These are phyloP conservation scores for Cyclotella cryptica DNA, from an alignment of 108 stramenopile species.

Conservation along the genomic window DNA sequence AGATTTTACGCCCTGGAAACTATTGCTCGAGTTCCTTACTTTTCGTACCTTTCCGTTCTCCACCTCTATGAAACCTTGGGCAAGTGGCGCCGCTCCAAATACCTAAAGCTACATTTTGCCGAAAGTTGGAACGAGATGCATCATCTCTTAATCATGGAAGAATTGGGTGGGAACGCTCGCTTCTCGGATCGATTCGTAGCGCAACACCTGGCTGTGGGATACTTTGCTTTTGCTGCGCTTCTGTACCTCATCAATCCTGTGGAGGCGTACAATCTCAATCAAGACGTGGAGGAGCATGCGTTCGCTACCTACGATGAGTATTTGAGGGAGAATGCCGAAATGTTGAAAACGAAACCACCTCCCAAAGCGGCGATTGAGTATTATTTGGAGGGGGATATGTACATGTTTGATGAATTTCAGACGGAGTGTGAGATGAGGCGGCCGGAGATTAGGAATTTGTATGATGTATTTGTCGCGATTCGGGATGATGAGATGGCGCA, in stretches of 20 bases:
- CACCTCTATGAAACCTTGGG: slow-evolving; percentile 95
- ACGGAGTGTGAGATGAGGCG: slow-evolving; percentile 64
- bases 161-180: slow-evolving; percentile 84
- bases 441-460: slow-evolving; percentile 73
- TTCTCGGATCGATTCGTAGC: slow-evolving; percentile 85
- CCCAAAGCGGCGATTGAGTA: slow-evolving; percentile 77
- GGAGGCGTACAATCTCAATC: slow-evolving; percentile 83
- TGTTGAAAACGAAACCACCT: slow-evolving; percentile 65
- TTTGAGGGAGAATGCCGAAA: slow-evolving; percentile 62
- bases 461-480: slow-evolving; percentile 85
- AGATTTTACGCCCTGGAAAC: slow-evolving; percentile 95
- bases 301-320: slow-evolving; percentile 85
- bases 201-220: slow-evolving; percentile 91
- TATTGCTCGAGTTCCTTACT: slow-evolving; percentile 96
- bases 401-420: slow-evolving; percentile 90
- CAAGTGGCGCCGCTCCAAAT: slow-evolving; percentile 69
- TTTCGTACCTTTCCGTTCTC: slow-evolving; percentile 87
- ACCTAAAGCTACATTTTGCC: slow-evolving; percentile 82
- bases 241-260: slow-evolving; percentile 78
- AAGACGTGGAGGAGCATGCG: slow-evolving; percentile 90
- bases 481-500: slow-evolving; percentile 90
- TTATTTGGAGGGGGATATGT: slow-evolving; percentile 80
- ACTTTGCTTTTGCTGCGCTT: slow-evolving; percentile 79
- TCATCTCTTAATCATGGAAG: slow-evolving; percentile 97
- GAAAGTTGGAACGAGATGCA: slow-evolving; percentile 96